These are phyloP conservation scores for Trichophyton benhamiae DNA, from an alignment of 2,329 filamentous ascomycete genomes.

Conservation along the genomic window DNA sequence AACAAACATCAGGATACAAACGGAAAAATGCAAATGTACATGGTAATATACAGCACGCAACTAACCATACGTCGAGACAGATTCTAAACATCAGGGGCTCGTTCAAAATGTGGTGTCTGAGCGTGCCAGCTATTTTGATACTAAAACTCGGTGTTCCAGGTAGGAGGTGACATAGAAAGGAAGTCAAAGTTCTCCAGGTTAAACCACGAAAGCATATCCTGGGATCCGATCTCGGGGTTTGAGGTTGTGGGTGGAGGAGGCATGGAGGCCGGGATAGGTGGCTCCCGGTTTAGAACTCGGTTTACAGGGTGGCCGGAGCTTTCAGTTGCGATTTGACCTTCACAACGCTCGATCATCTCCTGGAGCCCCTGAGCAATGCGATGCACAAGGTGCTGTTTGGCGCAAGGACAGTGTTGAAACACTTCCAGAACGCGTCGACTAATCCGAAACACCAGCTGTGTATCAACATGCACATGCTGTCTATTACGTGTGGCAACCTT, in stretches of 20 bases:
- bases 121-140: background rate
- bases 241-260: background rate
- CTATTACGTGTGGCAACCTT: constrained; percentile 29
- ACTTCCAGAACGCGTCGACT: constrained; percentile 21
- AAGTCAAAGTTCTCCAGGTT: constrained; percentile 13
- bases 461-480: constrained; percentile 24
- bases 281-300: background rate
- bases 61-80: background rate
- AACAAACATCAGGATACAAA: background rate
- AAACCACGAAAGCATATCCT: constrained; percentile 9
- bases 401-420: constrained; percentile 19
- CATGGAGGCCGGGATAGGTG: background rate
- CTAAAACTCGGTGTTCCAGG: constrained; percentile 8
- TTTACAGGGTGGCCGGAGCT: background rate
- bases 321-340: constrained; percentile 2
- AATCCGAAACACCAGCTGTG: constrained; percentile 16
- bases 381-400: constrained; percentile 23
- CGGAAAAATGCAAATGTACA: too few species aligned
- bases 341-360: constrained; percentile 18
- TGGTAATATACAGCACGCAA: background rate
- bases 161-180: constrained; percentile 11
- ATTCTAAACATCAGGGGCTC: background rate
- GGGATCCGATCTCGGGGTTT: constrained; percentile 3
- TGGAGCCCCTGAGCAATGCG: constrained; percentile 23
- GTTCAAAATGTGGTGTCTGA: background rate